Conservation (phyloP, 768 basidiomycete genomes). For the Phylloporus sp. region DNA sequence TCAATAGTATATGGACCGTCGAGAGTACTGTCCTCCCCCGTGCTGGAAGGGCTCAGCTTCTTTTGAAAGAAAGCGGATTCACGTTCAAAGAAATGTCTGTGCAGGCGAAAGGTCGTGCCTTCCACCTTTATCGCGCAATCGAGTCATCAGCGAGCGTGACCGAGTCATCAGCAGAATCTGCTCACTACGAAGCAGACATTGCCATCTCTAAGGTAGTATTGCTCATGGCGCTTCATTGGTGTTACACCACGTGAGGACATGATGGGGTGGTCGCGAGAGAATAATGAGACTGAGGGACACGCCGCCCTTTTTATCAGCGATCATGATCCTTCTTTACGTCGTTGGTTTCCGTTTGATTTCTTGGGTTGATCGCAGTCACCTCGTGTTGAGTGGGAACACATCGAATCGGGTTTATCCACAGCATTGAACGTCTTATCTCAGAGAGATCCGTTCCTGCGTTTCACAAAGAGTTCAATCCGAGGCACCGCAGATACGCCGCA, state of each 20-base stretch:
- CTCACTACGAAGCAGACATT: slow-evolving; percentile 54
- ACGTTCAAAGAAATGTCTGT: slow-evolving; percentile 35
- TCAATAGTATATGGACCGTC: slow-evolving; percentile 9
- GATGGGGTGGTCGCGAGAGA: neutral
- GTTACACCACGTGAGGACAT: slow-evolving; percentile 12
- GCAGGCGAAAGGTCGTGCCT: slow-evolving; percentile 30
- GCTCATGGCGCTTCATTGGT: slow-evolving; percentile 21
- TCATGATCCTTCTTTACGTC: slow-evolving; percentile 4
- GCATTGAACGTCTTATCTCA: slow-evolving; percentile 20
- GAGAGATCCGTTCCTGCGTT: slow-evolving; percentile 9
- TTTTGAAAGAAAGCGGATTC: slow-evolving; percentile 32
- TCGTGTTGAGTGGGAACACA: slow-evolving; percentile 3
- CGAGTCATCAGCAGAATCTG: neutral
- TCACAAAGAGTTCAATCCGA: neutral
- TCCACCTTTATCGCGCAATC: slow-evolving; percentile 30
- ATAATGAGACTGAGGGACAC: neutral
- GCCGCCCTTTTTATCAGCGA: slow-evolving; percentile 13
- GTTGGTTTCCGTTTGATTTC: slow-evolving; percentile 11
- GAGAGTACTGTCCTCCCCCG: neutral
- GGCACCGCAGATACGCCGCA: neutral
- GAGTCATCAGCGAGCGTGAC: neutral
- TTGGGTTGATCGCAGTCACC: slow-evolving; percentile 8
- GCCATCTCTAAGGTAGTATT: slow-evolving; percentile 52
- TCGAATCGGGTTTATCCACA: slow-evolving; percentile 10
- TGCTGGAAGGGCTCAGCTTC: slow-evolving; percentile 15